Percentiles rank a stretch among this genome's conserved stretches.
phyloP scores from a whole-genome alignment of 768 basidiomycete genomes.

The Rhizopogon roseolus region DNA sequence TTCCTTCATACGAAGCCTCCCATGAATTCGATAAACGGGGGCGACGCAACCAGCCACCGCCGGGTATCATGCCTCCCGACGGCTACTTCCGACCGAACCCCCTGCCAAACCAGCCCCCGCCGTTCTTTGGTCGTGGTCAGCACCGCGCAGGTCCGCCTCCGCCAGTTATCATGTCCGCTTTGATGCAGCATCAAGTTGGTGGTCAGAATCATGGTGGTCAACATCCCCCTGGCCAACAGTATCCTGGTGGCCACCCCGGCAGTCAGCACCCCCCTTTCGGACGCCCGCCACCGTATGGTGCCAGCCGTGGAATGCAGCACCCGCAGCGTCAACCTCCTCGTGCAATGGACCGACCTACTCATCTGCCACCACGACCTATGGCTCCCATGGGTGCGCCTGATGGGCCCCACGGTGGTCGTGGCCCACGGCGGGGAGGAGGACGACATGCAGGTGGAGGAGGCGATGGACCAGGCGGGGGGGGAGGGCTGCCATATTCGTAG shows the following conservation, averaged over 20 bases:
- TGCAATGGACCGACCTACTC: conserved; percentile 1
- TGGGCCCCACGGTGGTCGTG: conserved; percentile 3
- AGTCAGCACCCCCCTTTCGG: conserved; percentile 1
- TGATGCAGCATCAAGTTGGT: conserved; percentile 22
- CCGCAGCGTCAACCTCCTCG: not conserved
- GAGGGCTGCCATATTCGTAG: conserved; percentile 27
- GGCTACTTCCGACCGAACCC: conserved; percentile 15
- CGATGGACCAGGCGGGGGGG: conserved; percentile 9
- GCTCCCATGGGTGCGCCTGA: conserved; percentile 14
- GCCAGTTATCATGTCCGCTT: conserved; percentile 22
- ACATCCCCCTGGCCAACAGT: conserved; percentile 1
- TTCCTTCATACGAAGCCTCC: conserved; percentile 76
- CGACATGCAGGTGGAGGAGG: conserved; percentile 9
- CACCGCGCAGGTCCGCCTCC: conserved; percentile 25
- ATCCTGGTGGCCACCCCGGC: conserved; percentile 3
- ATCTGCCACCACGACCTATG: conserved; percentile 17
- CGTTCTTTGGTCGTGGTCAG: conserved; percentile 28
- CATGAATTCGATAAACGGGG: conserved; percentile 80
- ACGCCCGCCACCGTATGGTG: not conserved
- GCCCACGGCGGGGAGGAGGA: conserved; percentile 16
- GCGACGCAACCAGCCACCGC: conserved; percentile 38
- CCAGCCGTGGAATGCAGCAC: not conserved
- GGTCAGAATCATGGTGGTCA: not conserved
- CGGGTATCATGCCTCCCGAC: conserved; percentile 18
- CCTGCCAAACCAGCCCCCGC: conserved; percentile 17